A percentile compares a stretch with the other conserved stretches of the same genome.
Evolutionary conservation across 208 protist genomes (phyloP).

Genomic region (Lotmaria passim): DNA sequence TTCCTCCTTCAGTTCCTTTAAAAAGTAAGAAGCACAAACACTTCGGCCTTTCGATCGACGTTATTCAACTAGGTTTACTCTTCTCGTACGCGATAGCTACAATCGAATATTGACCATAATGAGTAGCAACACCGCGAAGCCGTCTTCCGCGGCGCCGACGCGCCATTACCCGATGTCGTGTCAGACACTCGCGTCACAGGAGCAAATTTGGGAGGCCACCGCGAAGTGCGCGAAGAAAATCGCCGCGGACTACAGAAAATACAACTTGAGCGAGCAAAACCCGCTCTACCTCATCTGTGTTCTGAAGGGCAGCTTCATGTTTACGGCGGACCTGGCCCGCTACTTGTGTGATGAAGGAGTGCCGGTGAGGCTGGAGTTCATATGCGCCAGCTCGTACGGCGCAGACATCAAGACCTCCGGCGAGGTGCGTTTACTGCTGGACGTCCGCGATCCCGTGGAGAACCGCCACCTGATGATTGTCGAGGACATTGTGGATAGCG

Average conservation of each 20-base stretch:
- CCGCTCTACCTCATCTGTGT: constrained; percentile 85
- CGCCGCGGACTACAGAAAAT: constrained; percentile 68
- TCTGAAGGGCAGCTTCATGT: constrained; percentile 86
- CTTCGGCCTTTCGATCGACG: too few relatives aligned
- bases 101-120: too few relatives aligned
- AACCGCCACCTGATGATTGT: constrained; percentile 85
- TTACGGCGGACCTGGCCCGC: constrained; percentile 81
- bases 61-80: too few relatives aligned
- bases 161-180: constrained; percentile 67
- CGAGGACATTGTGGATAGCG: constrained; percentile 92
- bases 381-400: constrained; percentile 84
- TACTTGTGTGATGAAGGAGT: constrained; percentile 69
- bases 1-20: too few relatives aligned
- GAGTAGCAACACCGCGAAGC: constrained; percentile 14
- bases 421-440: constrained; percentile 86
- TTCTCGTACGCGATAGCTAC: too few relatives aligned
- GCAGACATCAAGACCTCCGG: constrained; percentile 51
- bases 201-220: constrained; percentile 58
- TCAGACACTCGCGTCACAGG: constrained; percentile 56
- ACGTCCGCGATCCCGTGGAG: constrained; percentile 76
- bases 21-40: too few relatives aligned
- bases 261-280: constrained; percentile 50
- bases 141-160: constrained; percentile 8
- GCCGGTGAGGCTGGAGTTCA: constrained; percentile 84
- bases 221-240: constrained; percentile 65